A percentile compares a stretch with the other conserved stretches of the same genome.
phyloP scores from a whole-genome alignment of 2,329 filamentous ascomycete species.

The Herpotrichia juniperi region DNA sequence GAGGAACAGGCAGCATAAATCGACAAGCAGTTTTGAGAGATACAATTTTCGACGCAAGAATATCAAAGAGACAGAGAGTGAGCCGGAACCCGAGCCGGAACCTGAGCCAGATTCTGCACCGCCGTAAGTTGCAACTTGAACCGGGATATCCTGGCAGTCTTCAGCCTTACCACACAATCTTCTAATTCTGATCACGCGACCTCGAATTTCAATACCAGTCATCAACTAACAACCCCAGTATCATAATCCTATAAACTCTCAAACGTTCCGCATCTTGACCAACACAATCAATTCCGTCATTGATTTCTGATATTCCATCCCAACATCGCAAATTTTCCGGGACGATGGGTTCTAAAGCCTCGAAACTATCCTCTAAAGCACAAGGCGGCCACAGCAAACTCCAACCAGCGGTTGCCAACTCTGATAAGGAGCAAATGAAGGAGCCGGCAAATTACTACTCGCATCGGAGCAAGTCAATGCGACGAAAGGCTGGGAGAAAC shows the following conservation, averaged over 20 bases:
- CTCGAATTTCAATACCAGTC: neutral
- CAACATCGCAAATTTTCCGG: neutral
- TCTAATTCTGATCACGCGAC: neutral
- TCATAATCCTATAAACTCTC: neutral
- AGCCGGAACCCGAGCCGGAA: slow-evolving; percentile 1
- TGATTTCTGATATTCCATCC: neutral
- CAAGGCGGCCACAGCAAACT: slow-evolving; percentile 23
- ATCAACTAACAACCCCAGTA: neutral
- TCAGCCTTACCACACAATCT: neutral
- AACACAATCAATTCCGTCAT: neutral
- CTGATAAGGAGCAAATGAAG: slow-evolving; percentile 43
- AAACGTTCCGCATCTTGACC: slow-evolving; percentile 18
- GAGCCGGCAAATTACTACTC: slow-evolving; percentile 42
- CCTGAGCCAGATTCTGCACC: slow-evolving; percentile 24
- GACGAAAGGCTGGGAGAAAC: slow-evolving; percentile 31
- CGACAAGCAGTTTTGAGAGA: neutral
- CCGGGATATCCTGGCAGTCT: neutral
- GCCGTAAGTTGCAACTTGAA: slow-evolving; percentile 14
- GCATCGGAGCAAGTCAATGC: slow-evolving; percentile 40
- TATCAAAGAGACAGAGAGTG: neutral
- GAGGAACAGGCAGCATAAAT: neutral
- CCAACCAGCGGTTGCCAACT: slow-evolving; percentile 28
- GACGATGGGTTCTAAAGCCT: slow-evolving; percentile 39
- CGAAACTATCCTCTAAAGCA: slow-evolving; percentile 29
- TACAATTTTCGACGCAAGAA: slow-evolving; percentile 16